A percentile compares a stretch with the other conserved stretches of the same genome.
Conservation (phyloP, 805 yeast species). For the Lipomyces orientalis region DNA sequence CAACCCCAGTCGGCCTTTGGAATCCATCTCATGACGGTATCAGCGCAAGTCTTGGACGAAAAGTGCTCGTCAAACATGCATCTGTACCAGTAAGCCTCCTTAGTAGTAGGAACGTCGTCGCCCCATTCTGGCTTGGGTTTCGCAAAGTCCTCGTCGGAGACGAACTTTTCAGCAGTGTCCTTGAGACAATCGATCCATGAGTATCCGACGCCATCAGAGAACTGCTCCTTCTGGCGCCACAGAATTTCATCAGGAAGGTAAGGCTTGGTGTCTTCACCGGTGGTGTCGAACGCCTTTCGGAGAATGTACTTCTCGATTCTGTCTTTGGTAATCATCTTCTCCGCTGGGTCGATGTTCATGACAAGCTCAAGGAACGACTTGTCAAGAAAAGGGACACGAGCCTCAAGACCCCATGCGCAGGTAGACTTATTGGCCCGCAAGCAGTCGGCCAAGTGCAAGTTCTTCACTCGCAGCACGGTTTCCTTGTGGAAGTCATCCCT, state of each 20-base stretch:
- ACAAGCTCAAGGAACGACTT: conserved; percentile 86
- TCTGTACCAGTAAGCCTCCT: conserved; percentile 99
- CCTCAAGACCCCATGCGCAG: conserved; percentile 99
- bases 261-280: conserved; percentile 73
- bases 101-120: conserved; percentile 88
- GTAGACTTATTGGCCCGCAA: conserved; percentile 99
- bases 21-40: conserved; percentile 98
- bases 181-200: conserved; percentile 98
- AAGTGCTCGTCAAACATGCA: conserved; percentile 91
- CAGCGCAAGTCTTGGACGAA: conserved; percentile 89
- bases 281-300: conserved; percentile 96
- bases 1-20: conserved; percentile 99
- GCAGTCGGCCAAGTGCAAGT: conserved; percentile 96
- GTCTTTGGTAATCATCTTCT: conserved; percentile 82
- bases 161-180: conserved; percentile 87
- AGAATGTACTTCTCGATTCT: conserved; percentile 92
- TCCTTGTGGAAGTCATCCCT: conserved; percentile 93
- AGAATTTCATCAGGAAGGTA: conserved; percentile 95
- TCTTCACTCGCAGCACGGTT: conserved; percentile 94
- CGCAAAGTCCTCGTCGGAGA: conserved; percentile 88
- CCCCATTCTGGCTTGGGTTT: conserved; percentile 97
- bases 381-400: conserved; percentile 99
- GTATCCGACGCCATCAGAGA: conserved; percentile 99
- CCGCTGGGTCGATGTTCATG: conserved; percentile 93
- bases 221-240: conserved; percentile 99